Conservation (phyloP, 2,329 filamentous ascomycete genomes). For the Diaporthe caulivora region DNA sequence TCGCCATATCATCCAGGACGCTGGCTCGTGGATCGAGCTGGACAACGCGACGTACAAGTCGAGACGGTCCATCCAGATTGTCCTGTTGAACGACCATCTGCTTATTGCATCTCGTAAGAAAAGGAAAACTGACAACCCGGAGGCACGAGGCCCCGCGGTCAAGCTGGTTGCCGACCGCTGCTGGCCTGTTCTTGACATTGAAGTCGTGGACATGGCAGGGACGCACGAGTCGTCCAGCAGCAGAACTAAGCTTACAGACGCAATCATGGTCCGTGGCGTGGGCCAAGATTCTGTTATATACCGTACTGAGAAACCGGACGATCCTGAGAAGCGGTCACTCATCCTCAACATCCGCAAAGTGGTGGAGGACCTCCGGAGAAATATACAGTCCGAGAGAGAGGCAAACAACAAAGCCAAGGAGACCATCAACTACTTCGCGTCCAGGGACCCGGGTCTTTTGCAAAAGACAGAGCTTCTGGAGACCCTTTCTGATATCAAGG, state of each 20-base stretch:
- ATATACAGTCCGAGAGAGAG: constrained; percentile 86
- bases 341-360: constrained; percentile 93
- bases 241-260: constrained; percentile 79
- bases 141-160: constrained; percentile 66
- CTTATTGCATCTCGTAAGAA: constrained; percentile 94
- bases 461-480: constrained; percentile 86
- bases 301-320: constrained; percentile 85
- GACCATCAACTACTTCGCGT: constrained; percentile 87
- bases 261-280: constrained; percentile 88
- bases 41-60: constrained; percentile 99
- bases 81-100: constrained; percentile 93
- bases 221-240: constrained; percentile 68
- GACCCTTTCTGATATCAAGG: constrained; percentile 81
- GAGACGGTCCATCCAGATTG: constrained; percentile 87
- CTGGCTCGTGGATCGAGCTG: constrained; percentile 92
- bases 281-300: constrained; percentile 95
- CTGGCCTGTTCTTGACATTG: constrained; percentile 93
- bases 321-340: constrained; percentile 82
- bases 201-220: constrained; percentile 88
- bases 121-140: constrained; percentile 80
- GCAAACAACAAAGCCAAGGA: constrained; percentile 87
- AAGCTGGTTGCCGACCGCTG: constrained; percentile 95
- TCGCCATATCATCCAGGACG: constrained; percentile 95
- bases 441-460: constrained; percentile 79
- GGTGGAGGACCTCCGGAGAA: constrained; percentile 90